Base-by-base conservation (phyloP, 73 alveolate species). In the Paramecium sonneborni region DNA sequence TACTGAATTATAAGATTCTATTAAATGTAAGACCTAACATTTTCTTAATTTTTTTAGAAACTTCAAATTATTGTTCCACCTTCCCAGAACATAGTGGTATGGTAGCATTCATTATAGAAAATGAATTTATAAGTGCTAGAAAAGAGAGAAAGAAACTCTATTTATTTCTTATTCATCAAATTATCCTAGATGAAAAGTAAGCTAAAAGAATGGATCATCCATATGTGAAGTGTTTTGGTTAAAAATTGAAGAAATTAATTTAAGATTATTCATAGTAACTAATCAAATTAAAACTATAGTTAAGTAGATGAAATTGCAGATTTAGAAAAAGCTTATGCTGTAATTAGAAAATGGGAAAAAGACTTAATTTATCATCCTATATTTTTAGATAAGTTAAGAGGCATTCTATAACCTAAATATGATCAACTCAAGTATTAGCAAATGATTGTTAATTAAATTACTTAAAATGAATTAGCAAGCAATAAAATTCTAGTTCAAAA, bases 341-440 rank as follows among this genome's bases (percentile, higher is more conserved):
- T 79, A 0, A 38, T 79, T 12, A 79, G 28, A 79, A 79, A 76
- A 79, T 79, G 90, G 90, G 90, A 79, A 24, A 79, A 79, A 28
- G 90, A 79, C 9, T 79, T 37, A 34, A 79, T 79, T 12, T 79
- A 79, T 43, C 76, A 79, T 79, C 90, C 90, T 12, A 15, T 30
- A 18, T 79, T 79, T 44, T 46, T 79, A 12, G 90, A 79, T 79
- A 79, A 79, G 18, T 79, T 79, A 18, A 79, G 90, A 79, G 69
- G 39, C 2, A 79, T 79, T 23, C 41, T 79, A 12, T 46, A 79
- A 79, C 90, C 90, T n/a, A 79, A 79, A 79, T 79, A 24, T 23
- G 90, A 79, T 46, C 15, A 79, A 79, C 37, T 79, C 14, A 79
- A 44, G 43, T 24, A 41, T 1, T 44, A 79, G 34, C 21, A 79